Conservation (phyloP, 2,329 filamentous ascomycete genomes). For the Pseudopithomyces maydicus region DNA sequence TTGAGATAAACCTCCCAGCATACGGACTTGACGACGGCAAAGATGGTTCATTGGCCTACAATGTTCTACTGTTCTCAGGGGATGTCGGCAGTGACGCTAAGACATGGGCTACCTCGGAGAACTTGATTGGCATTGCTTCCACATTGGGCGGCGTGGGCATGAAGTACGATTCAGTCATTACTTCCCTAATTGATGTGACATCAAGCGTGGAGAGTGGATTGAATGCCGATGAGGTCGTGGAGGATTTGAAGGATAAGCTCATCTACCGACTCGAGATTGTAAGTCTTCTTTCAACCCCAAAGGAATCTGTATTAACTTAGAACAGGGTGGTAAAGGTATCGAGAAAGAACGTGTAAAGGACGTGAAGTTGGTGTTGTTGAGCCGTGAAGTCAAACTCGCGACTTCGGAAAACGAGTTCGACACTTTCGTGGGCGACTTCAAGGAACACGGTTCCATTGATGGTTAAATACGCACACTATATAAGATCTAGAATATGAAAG, state of each 20-base stretch:
- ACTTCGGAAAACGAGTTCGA: constrained; percentile 20
- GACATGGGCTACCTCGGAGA: constrained; percentile 10
- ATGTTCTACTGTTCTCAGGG: constrained; percentile 16
- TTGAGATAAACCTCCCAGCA: constrained; percentile 12
- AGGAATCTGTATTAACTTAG: neutral
- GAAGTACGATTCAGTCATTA: constrained; percentile 6
- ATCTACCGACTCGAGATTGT: constrained; percentile 16
- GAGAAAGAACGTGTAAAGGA: constrained; percentile 11
- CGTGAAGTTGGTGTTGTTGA: constrained; percentile 17
- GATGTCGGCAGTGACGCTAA: constrained; percentile 10
- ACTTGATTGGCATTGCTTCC: constrained; percentile 12
- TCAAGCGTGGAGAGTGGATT: constrained; percentile 1
- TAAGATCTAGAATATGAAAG: no score
- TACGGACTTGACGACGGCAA: constrained; percentile 15
- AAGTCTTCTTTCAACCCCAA: constrained; percentile 1
- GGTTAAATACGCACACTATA: neutral
- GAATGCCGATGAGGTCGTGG: constrained; percentile 7
- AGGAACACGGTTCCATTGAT: constrained; percentile 16
- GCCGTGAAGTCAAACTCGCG: constrained; percentile 19
- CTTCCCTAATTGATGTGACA: constrained; percentile 13
- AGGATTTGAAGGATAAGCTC: constrained; percentile 19
- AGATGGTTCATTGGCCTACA: constrained; percentile 14
- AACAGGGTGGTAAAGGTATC: constrained; percentile 17
- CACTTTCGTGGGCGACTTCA: constrained; percentile 18
- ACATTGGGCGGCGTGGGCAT: constrained; percentile 13